Percentiles rank a stretch among this genome's conserved stretches.
Conservation (phyloP, 257 asterid genomes). For the Jasminum sambac region DNA sequence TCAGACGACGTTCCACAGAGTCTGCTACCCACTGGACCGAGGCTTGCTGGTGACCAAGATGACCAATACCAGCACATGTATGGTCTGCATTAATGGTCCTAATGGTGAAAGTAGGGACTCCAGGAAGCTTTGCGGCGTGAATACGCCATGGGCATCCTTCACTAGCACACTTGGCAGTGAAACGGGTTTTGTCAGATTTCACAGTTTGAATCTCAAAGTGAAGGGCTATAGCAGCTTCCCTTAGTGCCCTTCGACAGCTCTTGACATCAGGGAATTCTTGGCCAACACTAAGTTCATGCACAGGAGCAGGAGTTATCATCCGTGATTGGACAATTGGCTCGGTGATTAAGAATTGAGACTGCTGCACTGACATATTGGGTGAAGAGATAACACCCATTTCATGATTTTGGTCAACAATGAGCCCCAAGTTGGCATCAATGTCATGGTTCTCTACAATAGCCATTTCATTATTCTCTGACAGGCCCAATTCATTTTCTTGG, state of each 20-base stretch:
- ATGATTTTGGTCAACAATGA: constrained; percentile 36
- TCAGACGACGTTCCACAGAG: constrained; percentile 54
- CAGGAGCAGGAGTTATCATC: constrained; percentile 32
- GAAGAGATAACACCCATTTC: constrained; percentile 31
- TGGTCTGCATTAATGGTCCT: constrained; percentile 63
- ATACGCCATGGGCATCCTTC: constrained; percentile 79
- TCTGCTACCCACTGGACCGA: constrained; percentile 77
- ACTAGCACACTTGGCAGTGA: constrained; percentile 72
- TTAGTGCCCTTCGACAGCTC: constrained; percentile 66
- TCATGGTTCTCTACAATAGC: constrained; percentile 35
- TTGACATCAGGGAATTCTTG: constrained; percentile 69
- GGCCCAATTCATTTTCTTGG: constrained; percentile 33
- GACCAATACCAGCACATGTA: constrained; percentile 56
- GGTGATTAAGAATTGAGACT: constrained; percentile 40
- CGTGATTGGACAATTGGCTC: constrained; percentile 55
- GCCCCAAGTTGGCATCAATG: constrained; percentile 40
- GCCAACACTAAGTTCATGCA: constrained; percentile 58
- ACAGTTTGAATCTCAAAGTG: constrained; percentile 79
- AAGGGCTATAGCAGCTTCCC: constrained; percentile 67
- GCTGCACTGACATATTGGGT: constrained; percentile 31
- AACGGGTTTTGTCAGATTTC: constrained; percentile 70
- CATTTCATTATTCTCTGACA: constrained; percentile 40
- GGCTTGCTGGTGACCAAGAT: constrained; percentile 79
- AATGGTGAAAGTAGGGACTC: constrained; percentile 65
- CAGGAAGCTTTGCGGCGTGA: constrained; percentile 74